Conservation (phyloP, 495 filamentous ascomycete species). For the Xylaria intraflava region DNA sequence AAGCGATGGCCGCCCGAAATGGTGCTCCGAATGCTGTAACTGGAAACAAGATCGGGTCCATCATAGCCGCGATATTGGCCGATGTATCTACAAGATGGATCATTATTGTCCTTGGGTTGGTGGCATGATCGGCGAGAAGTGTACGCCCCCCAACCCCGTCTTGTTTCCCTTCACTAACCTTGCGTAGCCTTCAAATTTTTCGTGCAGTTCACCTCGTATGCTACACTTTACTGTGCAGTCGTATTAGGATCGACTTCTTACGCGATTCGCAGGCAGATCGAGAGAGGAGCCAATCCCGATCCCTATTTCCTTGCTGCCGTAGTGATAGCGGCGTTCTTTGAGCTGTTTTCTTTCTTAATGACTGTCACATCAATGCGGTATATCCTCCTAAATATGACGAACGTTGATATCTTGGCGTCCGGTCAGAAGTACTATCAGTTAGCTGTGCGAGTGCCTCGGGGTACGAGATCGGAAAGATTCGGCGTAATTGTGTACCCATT, state of each 20-base stretch:
- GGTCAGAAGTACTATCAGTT: constrained; percentile 60
- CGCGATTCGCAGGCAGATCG: constrained; percentile 20
- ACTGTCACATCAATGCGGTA: constrained; percentile 61
- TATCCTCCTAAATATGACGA: constrained; percentile 64
- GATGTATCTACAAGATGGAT: constrained; percentile 85
- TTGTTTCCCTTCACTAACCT: constrained; percentile 5
- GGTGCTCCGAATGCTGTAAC: constrained; percentile 70
- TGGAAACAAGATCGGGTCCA: constrained; percentile 84
- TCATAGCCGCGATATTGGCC: constrained; percentile 71
- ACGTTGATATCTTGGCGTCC: constrained; percentile 67
- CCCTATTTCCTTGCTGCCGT: constrained; percentile 32
- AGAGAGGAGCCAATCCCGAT: constrained; percentile 24
- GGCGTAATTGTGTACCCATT: constrained; percentile 37
- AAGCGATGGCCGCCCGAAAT: constrained; percentile 67
- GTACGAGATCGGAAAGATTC: constrained; percentile 35
- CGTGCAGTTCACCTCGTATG: constrained; percentile 73
- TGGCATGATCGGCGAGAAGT: constrained; percentile 74
- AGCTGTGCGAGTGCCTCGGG: constrained; percentile 63
- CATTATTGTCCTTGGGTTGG: constrained; percentile 97
- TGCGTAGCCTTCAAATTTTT: constrained; percentile 74
- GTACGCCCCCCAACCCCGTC: constrained; percentile 22
- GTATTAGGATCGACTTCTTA: constrained; percentile 45
- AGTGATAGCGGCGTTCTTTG: constrained; percentile 56
- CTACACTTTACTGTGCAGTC: constrained; percentile 58
- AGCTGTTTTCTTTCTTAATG: constrained; percentile 70